Evolutionary conservation across 1,284 basidiomycete species (phyloP), one percentile per base, ranked within the genome.

Genomic region (Bondarzewia mesenterica): DNA sequence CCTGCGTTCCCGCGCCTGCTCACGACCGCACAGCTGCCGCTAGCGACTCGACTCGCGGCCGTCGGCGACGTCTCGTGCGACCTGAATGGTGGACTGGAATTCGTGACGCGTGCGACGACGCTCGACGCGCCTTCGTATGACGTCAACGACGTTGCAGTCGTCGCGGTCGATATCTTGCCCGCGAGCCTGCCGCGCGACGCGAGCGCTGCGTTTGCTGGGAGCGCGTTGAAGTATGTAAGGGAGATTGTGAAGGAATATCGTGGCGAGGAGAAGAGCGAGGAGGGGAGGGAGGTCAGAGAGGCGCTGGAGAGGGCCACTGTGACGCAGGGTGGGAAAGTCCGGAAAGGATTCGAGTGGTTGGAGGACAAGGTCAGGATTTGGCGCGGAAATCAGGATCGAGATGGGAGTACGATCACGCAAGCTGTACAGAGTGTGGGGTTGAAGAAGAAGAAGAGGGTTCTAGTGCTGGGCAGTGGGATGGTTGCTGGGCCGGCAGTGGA

Each of bases 381-480:
- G 68, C 63, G 63, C 52, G 55, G 53, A 8, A 52, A 46, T 36
- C 46, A 50, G 38, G 29, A 47, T 7, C 21, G 10, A 26, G 27
- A 21, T 18, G n/a, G 18, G 26, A 43, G 10, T 44, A 26, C 27
- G 41, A 20, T 6, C 15, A 35, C 20, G 41, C 8, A 41, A 21
- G 16, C 6, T 6, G 23, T 12, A 20, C n/a, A 15, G 23, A 20
- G 5, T 7, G 42, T 25, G 18, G 23, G 14, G 22, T 14, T 25
- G 25, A 25, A 14, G 14, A 66, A 58, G 61, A 82, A 82, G 70
- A 87, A 85, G 67, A 80, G 73, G 55, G 74, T 94, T 1, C 66
- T 97, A 23, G 71, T 97, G 55, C 74, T 96, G 4, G 93, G 93
- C 8, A 90, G 87, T 48, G 94, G 93, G 16, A 93, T 94, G 80